Percentiles rank a stretch among this genome's conserved stretches.
Evolutionary conservation across 768 basidiomycete species (phyloP).

Genomic region (Ramaria rubella): DNA sequence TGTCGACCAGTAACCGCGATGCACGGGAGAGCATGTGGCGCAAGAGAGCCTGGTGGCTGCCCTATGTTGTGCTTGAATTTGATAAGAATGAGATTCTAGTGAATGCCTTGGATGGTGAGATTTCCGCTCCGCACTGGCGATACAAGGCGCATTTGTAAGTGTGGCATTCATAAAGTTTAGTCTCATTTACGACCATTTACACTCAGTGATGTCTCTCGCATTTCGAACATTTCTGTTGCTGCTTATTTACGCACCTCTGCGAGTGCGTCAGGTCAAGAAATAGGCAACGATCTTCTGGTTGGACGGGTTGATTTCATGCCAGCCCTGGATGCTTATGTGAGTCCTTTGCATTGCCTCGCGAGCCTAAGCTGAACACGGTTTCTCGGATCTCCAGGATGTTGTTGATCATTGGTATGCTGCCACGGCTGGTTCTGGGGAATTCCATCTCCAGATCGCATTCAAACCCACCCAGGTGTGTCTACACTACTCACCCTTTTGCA

Average conservation of each 20-base stretch:
- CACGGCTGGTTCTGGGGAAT: constrained; percentile 77
- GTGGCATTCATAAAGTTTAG: constrained; percentile 7
- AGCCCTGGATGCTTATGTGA: constrained; percentile 68
- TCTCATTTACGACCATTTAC: constrained; percentile 1
- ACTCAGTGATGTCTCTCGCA: constrained; percentile 86
- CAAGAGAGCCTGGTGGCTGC: constrained; percentile 93
- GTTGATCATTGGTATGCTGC: constrained; percentile 90
- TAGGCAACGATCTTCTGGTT: constrained; percentile 95
- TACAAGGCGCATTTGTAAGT: constrained; percentile 92
- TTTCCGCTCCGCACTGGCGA: constrained; percentile 87
- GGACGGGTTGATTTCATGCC: constrained; percentile 89
- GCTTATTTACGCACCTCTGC: constrained; percentile 84
- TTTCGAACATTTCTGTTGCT: constrained; percentile 85
- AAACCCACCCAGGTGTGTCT: constrained; percentile 63
- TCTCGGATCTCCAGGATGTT: constrained; percentile 57
- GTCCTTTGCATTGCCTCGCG: constrained; percentile 23
- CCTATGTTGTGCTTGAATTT: constrained; percentile 96
- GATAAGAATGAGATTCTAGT: constrained; percentile 96
- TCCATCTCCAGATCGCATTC: constrained; percentile 95
- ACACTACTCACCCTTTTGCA: neutral
- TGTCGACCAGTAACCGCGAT: constrained; percentile 45
- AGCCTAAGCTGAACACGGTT: constrained; percentile 11
- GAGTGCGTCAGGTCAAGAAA: constrained; percentile 57
- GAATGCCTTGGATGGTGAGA: constrained; percentile 94
- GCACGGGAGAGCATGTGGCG: constrained; percentile 87